Base-by-base conservation (phyloP, 768 basidiomycete genomes). In the Calvatia gigantea region DNA sequence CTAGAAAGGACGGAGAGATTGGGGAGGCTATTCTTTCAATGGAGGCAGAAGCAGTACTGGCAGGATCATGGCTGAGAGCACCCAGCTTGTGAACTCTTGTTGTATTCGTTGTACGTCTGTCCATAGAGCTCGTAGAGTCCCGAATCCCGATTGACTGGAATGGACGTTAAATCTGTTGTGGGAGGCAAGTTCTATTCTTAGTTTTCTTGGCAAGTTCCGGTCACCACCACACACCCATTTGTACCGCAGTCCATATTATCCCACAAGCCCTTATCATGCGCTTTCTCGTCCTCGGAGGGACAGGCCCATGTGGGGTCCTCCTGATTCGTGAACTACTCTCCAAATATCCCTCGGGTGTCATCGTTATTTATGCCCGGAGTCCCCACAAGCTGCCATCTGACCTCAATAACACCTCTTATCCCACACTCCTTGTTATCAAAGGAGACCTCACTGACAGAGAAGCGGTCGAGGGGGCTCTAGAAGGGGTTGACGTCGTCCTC, bases 201-300 rank as follows among this genome's bases (percentile, higher is more conserved):
- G 41, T 21, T 42, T 25, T 9, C 41, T 42, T 42, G 41, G 41
- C 41, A 42, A 11, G 33, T n/a, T 14, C 17, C 17, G 14, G 17
- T 37, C 14, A 37, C 17, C 35, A 37, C 14, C 11, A n/a, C 11
- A 14, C 35, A 14, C 12, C 35, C 35, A 35, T 11, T 12, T n/a
- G 21, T 43, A 19, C 3, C 32, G 12, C 21, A 33, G 9, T 39
- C 14, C 17, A 9, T 23, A 19, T 21, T 17, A 21, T 21, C 37
- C 23, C 28, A 25, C 25, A 39, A 44, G 11, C n/a, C 29, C n/a
- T 37, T 11, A 44, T 21, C 50, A 61, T 66, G 81, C 83, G 74
- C 23, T 62, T 88, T 54, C 73, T 90, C 51, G 73, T 90, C 56
- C 74, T 91, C n/a, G 89, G 88, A 15, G 84, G 77, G 21, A 91